Evolutionary conservation across 495 filamentous ascomycete species (phyloP).

Genomic region (Lichina pygmaea): DNA sequence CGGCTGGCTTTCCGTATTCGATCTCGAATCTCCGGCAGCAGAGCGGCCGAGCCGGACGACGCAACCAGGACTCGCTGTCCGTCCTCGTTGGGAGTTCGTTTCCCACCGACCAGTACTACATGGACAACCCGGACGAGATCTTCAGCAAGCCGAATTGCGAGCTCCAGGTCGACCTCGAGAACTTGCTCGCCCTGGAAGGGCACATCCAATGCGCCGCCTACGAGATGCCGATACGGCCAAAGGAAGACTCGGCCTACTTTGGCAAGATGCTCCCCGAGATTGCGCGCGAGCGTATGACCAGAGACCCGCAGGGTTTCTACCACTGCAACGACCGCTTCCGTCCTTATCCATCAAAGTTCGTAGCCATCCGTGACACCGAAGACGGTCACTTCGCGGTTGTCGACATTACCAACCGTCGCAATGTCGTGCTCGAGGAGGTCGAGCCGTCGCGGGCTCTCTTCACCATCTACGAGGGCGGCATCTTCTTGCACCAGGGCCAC

Average conservation of each 20-base stretch:
- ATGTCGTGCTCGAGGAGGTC: slow-evolving; percentile 79
- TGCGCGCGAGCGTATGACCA: slow-evolving; percentile 47
- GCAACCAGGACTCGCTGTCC: slow-evolving; percentile 84
- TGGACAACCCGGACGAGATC: slow-evolving; percentile 91
- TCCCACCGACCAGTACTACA: slow-evolving; percentile 85
- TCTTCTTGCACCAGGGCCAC: slow-evolving; percentile 86
- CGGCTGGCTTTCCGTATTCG: slow-evolving; percentile 80
- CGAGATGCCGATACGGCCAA: slow-evolving; percentile 69
- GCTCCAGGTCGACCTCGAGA: slow-evolving; percentile 70
- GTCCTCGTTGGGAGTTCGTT: slow-evolving; percentile 81
- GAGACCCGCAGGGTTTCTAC: slow-evolving; percentile 54
- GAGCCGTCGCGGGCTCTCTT: slow-evolving; percentile 88
- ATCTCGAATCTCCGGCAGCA: slow-evolving; percentile 89
- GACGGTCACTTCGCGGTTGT: slow-evolving; percentile 84
- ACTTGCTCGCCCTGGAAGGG: slow-evolving; percentile 74
- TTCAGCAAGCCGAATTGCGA: slow-evolving; percentile 78
- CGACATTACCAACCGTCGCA: slow-evolving; percentile 58
- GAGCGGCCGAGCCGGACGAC: slow-evolving; percentile 71
- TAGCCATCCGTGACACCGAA: slow-evolving; percentile 78
- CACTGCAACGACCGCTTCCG: slow-evolving; percentile 76
- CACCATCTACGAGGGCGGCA: slow-evolving; percentile 88
- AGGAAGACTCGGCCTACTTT: slow-evolving; percentile 57
- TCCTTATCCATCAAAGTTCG: slow-evolving; percentile 54
- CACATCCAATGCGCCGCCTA: slow-evolving; percentile 90
- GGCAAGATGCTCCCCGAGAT: slow-evolving; percentile 43